Percentiles rank a stretch among this genome's conserved stretches.
phyloP scores from a whole-genome alignment of 1,139 yeast species.

The Blastobotrys serpentis region DNA sequence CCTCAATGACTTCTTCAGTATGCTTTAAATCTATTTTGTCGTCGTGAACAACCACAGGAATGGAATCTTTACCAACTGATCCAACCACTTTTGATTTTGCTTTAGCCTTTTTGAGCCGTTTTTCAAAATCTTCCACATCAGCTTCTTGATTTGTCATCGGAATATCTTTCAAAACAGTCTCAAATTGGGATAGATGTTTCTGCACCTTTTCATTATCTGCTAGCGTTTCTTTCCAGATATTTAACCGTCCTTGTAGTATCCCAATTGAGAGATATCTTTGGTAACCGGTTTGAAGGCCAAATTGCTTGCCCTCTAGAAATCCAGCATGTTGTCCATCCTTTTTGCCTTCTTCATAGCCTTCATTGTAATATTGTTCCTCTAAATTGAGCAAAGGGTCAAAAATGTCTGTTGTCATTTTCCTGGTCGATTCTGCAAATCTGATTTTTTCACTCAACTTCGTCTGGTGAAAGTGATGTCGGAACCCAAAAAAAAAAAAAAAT shows the following conservation, averaged over 20 bases:
- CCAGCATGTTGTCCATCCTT: constrained; percentile 56
- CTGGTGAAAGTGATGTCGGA: no score
- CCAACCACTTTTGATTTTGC: constrained; percentile 35
- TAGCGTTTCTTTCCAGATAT: constrained; percentile 35
- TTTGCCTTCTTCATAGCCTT: constrained; percentile 56
- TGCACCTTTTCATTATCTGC: constrained; percentile 14
- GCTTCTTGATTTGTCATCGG: constrained; percentile 34
- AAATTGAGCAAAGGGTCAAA: constrained; percentile 52
- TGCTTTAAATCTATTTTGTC: constrained; percentile 30
- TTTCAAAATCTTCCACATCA: constrained; percentile 35
- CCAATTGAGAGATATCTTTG: constrained; percentile 68
- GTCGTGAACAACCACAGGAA: constrained; percentile 27
- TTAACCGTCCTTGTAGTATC: constrained; percentile 55
- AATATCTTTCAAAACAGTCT: constrained; percentile 26
- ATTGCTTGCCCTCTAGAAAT: constrained; percentile 67
- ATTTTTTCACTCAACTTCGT: no score
- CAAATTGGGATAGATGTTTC: constrained; percentile 27
- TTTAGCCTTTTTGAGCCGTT: constrained; percentile 32
- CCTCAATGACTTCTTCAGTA: constrained; percentile 38
- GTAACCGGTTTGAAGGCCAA: constrained; percentile 76
- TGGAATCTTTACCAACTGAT: constrained; percentile 28
- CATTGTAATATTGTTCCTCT: constrained; percentile 54
- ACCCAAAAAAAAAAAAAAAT: not conserved
- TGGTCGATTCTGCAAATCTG: not conserved
- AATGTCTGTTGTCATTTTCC: constrained; percentile 28